Evolutionary conservation across 768 basidiomycete genomes (phyloP).

Genomic region (Lactarius hatsudake): DNA sequence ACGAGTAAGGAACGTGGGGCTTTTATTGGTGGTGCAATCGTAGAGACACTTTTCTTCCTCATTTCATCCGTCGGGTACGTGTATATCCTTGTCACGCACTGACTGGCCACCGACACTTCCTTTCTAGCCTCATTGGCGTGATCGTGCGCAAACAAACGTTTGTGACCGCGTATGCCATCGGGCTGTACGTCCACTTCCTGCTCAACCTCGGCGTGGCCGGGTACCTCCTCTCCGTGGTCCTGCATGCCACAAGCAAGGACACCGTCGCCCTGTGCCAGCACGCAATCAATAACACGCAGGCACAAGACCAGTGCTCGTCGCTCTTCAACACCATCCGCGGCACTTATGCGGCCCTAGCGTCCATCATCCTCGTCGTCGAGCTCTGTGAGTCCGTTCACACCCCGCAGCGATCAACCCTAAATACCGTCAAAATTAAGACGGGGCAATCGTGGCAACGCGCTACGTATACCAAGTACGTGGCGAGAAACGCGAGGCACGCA

Average conservation of each 20-base stretch:
- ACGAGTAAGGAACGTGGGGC: conserved; percentile 37
- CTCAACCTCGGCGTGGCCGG: conserved; percentile 51
- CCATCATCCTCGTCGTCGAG: conserved; percentile 48
- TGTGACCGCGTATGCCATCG: conserved; percentile 53
- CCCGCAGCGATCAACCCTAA: neutral
- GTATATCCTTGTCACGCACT: neutral
- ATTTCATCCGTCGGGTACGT: conserved; percentile 57
- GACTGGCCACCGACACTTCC: neutral
- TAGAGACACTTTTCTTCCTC: conserved; percentile 52
- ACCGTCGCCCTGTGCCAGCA: conserved; percentile 45
- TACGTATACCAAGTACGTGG: conserved; percentile 26
- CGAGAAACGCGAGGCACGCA: conserved; percentile 26
- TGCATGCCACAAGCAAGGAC: conserved; percentile 44
- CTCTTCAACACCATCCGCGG: conserved; percentile 44
- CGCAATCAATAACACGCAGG: conserved; percentile 41
- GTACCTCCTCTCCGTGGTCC: conserved; percentile 52
- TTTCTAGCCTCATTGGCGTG: conserved; percentile 56
- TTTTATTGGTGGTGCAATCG: conserved; percentile 50
- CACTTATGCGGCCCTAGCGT: conserved; percentile 46
- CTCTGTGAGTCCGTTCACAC: conserved; percentile 45
- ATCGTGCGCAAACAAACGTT: conserved; percentile 61
- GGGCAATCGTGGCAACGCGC: conserved; percentile 29
- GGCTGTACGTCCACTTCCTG: conserved; percentile 55
- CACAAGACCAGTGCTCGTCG: conserved; percentile 44
- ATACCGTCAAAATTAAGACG: conserved; percentile 11